Conservation (phyloP, 768 basidiomycete species). For the Kwoniella heveanensis region DNA sequence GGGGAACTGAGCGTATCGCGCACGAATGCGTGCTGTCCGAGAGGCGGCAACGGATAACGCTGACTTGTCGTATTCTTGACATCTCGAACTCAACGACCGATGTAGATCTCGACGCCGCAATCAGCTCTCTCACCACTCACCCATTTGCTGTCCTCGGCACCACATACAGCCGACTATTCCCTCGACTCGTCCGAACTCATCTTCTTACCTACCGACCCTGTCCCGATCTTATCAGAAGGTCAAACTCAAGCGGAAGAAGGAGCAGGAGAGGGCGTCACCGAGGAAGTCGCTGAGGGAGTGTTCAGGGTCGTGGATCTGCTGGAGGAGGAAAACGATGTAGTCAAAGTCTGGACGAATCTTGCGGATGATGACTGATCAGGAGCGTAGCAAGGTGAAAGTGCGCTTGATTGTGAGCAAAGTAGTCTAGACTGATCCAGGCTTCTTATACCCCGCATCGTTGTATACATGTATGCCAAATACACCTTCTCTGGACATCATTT, state of each 20-base stretch:
- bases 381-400: no score
- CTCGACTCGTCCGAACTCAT: slow-evolving; percentile 45
- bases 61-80: no score
- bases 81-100: no score
- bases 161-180: slow-evolving; percentile 15
- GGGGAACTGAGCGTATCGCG: no score
- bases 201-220: slow-evolving; percentile 39
- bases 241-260: slow-evolving; percentile 21
- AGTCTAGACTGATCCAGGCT: no score
- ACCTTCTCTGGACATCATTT: no score
- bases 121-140: slow-evolving; percentile 15
- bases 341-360: slow-evolving; percentile 54
- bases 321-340: slow-evolving; percentile 50
- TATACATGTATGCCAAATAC: background rate
- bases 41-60: no score
- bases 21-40: no score
- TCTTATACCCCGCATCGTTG: background rate
- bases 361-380: slow-evolving; percentile 23
- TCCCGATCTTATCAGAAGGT: slow-evolving; percentile 22
- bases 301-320: slow-evolving; percentile 40
- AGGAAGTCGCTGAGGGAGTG: slow-evolving; percentile 42
- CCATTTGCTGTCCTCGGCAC: slow-evolving; percentile 12
- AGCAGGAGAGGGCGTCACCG: slow-evolving; percentile 34
- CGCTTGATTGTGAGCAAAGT: no score
- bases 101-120: slow-evolving; percentile 30